Conservation (phyloP, 2,329 filamentous ascomycete genomes). For the Pseudomassariella vexata region DNA sequence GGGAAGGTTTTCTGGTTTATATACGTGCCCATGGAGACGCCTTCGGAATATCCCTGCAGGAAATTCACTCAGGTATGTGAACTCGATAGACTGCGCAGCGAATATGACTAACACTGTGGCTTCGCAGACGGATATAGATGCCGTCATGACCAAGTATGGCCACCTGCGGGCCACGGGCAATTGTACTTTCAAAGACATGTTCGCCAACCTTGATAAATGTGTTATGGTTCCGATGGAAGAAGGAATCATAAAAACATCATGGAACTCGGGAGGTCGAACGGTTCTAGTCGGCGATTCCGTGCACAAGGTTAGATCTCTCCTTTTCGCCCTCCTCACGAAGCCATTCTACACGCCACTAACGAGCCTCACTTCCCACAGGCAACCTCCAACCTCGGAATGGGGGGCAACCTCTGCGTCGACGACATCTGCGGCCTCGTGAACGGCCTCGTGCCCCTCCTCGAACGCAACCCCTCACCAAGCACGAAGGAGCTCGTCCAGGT, state of each 20-base stretch:
- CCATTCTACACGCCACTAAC: no score
- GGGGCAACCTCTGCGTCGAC: conserved; percentile 4
- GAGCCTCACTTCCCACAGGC: no score
- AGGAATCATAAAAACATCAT: conserved; percentile 1
- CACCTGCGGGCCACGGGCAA: conserved; percentile 1
- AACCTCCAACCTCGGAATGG: conserved; percentile 3
- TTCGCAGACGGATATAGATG: conserved; percentile 1
- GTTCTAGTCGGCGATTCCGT: conserved; percentile 2
- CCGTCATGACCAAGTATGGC: conserved; percentile 2
- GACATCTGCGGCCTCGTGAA: conserved; percentile 2
- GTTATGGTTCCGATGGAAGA: conserved; percentile 3
- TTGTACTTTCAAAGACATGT: conserved; percentile 3
- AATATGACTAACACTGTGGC: not conserved
- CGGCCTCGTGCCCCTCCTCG: not conserved
- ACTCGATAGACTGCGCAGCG: not conserved
- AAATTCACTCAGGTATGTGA: conserved; percentile 2
- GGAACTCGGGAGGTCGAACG: conserved; percentile 1
- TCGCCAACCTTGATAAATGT: not conserved
- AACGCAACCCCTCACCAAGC: not conserved
- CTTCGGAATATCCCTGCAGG: not conserved
- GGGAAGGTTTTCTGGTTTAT: conserved; percentile 4
- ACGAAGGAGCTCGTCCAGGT: not conserved
- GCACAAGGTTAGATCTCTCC: no score
- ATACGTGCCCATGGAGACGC: not conserved
- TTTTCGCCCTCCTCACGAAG: no score